A percentile compares a stretch with the other conserved stretches of the same genome.
Conservation (phyloP, 371 early-diverging fungal genomes). For the Capillidium heterosporum region DNA sequence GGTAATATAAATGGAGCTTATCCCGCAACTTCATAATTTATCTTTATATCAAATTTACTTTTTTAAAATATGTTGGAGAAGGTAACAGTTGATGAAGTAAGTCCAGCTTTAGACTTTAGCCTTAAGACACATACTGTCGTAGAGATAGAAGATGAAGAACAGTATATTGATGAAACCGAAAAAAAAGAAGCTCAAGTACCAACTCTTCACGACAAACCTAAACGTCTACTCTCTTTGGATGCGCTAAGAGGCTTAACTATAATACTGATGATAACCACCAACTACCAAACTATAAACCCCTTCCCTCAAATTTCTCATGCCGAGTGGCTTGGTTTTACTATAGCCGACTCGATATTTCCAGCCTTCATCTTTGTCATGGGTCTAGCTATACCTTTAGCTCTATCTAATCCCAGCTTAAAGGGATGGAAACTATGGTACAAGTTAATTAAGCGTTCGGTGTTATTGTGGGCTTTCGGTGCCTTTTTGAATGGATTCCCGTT, state of each 20-base stretch:
- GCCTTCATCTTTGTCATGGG: constrained; percentile 25
- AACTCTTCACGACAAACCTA: too few relatives aligned
- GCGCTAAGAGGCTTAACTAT: constrained; percentile 21
- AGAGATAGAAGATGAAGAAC: too few relatives aligned
- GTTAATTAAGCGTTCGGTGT: constrained; percentile 14
- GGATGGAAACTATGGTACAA: not conserved
- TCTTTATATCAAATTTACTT: too few relatives aligned
- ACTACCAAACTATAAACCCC: constrained; percentile 17
- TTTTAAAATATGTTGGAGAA: too few relatives aligned
- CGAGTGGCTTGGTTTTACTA: constrained; percentile 23
- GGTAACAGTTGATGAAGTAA: too few relatives aligned
- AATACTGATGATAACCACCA: constrained; percentile 23
- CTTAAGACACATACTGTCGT: too few relatives aligned
- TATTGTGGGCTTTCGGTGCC: constrained; percentile 18
- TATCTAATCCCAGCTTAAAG: too few relatives aligned
- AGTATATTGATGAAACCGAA: too few relatives aligned
- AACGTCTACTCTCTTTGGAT: constrained; percentile 21
- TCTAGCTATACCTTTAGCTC: constrained; percentile 22
- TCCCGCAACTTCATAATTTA: too few relatives aligned
- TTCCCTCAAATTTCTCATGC: constrained; percentile 16
- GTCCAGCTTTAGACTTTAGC: too few relatives aligned
- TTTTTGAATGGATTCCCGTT: constrained; percentile 16
- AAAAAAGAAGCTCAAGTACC: too few relatives aligned
- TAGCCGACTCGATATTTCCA: constrained; percentile 29
- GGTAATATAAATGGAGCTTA: too few relatives aligned